These are phyloP conservation scores for Gynochthodes officinalis DNA, from an alignment of 257 asterid species.

Conservation along the genomic window DNA sequence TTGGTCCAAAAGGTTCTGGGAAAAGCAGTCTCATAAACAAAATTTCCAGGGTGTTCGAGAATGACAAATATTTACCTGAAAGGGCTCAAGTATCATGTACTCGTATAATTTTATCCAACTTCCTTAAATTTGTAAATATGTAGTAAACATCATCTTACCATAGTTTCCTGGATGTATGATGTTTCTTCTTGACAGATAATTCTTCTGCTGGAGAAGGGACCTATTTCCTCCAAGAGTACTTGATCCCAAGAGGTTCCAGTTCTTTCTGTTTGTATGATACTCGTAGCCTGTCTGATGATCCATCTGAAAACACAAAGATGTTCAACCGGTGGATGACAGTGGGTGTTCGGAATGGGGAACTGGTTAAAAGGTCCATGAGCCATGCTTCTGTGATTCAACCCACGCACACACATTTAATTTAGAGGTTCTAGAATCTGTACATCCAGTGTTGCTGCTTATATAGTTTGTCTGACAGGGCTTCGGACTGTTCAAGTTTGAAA, in stretches of 20 bases:
- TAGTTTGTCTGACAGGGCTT: slow-evolving; percentile 44
- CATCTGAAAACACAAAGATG: slow-evolving; percentile 41
- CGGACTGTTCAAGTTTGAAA: slow-evolving; percentile 39
- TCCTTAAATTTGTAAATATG: not conserved
- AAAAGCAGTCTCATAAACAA: slow-evolving; percentile 88
- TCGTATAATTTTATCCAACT: not conserved
- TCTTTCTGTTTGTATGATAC: slow-evolving; percentile 69
- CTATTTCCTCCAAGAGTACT: slow-evolving; percentile 55
- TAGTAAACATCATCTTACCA: not conserved
- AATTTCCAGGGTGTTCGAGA: slow-evolving; percentile 52
- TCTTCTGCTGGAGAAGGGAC: slow-evolving; percentile 59
- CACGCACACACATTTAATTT: not conserved
- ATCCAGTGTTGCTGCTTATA: not conserved
- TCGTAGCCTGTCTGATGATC: slow-evolving; percentile 52
- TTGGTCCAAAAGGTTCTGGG: slow-evolving; percentile 81
- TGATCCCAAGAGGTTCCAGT: slow-evolving; percentile 58
- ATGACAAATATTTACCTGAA: slow-evolving; percentile 37
- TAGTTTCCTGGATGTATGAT: not conserved
- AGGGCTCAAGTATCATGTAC: slow-evolving; percentile 82
- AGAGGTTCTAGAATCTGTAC: not conserved
- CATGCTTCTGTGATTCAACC: not conserved
- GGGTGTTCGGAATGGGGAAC: slow-evolving; percentile 69
- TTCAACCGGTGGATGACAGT: slow-evolving; percentile 55
- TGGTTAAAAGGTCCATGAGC: slow-evolving; percentile 47
- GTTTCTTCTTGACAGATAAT: slow-evolving; percentile 35